Base-by-base conservation (phyloP, 2,329 filamentous ascomycete species). In the Stachybotrys chartarum region DNA sequence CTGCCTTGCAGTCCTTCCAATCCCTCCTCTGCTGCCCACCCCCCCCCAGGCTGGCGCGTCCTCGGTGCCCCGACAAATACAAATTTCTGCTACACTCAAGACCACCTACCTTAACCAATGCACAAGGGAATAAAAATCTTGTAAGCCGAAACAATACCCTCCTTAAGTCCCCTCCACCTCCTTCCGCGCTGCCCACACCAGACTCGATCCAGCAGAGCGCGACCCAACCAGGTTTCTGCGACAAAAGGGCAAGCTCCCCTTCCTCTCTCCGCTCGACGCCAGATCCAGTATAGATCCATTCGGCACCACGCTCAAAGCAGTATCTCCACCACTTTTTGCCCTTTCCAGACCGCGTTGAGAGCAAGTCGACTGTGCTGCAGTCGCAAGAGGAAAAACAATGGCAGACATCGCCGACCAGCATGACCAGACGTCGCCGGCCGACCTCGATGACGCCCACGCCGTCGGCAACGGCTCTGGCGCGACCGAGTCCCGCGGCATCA, bases 341-440 rank as follows among this genome's bases (percentile, higher is more conserved):
- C 73, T 78, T 81, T 78, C 77, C 65, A 66, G 63, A 64, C 60
- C 58, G 62, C 72, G 54, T 59, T 59, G 49, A 42, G 55, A 53
- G 45, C 54, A 52, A 24, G 50, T 45, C 30, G 54, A 56, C 57
- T 56, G 60, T 59, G 14, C 35, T 24, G 45, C 45, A 24, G 16
- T 10, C 45, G 45, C 16, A 47, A 47, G 3, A n/a, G 45, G 18
- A 57, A 54, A 54, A 56, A 58, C 55, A 58, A 91, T 91, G 88
- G 86, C 86, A 79, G 88, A 91, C 77, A 87, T 91, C 75, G 83
- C 86, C 64, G 85, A 88, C 69, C 86, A 88, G 71, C 85, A 89
- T 79, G 85, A 88, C 68, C 86, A 90, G 70, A 85, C 85, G 66
- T 88, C 88, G 64, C 84, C 87, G 59, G 85, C 83, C 65, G 86